Conservation (phyloP, 108 stramenopile genomes). For the Fistulifera solaris region DNA sequence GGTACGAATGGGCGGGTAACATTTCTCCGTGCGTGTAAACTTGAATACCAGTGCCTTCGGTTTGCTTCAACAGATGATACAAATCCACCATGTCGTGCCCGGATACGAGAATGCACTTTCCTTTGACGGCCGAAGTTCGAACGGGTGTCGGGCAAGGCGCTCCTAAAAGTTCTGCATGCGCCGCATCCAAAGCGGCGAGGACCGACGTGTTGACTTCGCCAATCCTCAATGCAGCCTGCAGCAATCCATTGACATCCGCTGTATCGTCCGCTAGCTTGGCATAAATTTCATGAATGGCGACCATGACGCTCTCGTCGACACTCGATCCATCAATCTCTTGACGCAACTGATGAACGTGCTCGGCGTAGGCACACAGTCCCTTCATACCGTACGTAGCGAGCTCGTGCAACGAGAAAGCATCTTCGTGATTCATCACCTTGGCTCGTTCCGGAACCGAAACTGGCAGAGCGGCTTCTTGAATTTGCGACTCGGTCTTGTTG, state of each 20-base stretch:
- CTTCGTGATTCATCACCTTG: slow-evolving; percentile 44
- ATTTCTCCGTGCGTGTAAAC: slow-evolving; percentile 86
- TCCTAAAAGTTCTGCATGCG: slow-evolving; percentile 52
- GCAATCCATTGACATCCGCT: slow-evolving; percentile 55
- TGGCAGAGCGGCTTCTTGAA: slow-evolving; percentile 48
- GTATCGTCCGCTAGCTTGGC: slow-evolving; percentile 46
- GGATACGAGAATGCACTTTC: slow-evolving; percentile 69
- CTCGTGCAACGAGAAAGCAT: slow-evolving; percentile 63
- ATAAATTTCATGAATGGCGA: slow-evolving; percentile 48
- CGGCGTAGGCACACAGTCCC: slow-evolving; percentile 67
- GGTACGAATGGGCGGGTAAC: slow-evolving; percentile 79
- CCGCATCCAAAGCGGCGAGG: slow-evolving; percentile 51
- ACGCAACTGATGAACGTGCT: slow-evolving; percentile 45
- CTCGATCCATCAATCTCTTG: slow-evolving; percentile 18
- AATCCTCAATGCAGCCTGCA: slow-evolving; percentile 44
- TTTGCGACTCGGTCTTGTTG: slow-evolving; percentile 17
- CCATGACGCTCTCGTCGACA: slow-evolving; percentile 37
- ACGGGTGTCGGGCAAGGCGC: slow-evolving; percentile 55
- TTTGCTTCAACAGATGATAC: slow-evolving; percentile 58
- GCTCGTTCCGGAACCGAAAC: slow-evolving; percentile 33
- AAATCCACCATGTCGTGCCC: slow-evolving; percentile 72
- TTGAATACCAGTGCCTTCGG: slow-evolving; percentile 76
- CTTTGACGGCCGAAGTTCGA: slow-evolving; percentile 49
- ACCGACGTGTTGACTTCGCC: slow-evolving; percentile 56
- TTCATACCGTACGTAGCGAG: slow-evolving; percentile 63